Evolutionary conservation across 306 rosid species (phyloP).

Genomic region (Ceratonia siliqua): DNA sequence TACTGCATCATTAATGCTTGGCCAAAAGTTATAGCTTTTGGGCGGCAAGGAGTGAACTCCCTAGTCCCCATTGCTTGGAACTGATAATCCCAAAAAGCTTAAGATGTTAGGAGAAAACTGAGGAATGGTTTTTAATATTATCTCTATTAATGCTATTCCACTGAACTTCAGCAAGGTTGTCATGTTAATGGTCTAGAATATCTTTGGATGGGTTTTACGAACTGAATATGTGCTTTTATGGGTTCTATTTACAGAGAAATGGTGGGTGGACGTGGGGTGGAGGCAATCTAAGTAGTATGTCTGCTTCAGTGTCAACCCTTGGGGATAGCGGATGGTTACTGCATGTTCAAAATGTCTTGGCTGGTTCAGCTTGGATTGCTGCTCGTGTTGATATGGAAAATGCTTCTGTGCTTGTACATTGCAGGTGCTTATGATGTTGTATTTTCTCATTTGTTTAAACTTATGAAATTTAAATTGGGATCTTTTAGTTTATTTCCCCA

Average conservation of each 20-base stretch:
- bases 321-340: constrained; percentile 98
- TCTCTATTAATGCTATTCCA: constrained; percentile 21
- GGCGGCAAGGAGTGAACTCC: no score
- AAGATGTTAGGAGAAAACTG: neutral
- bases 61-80: no score
- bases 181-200: constrained; percentile 14
- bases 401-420: constrained; percentile 95
- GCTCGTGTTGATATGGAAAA: constrained; percentile 88
- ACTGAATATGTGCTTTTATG: constrained; percentile 15
- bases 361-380: constrained; percentile 98
- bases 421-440: constrained; percentile 65
- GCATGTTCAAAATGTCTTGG: constrained; percentile 87
- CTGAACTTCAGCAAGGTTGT: neutral
- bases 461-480: constrained; percentile 13
- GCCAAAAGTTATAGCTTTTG: no score
- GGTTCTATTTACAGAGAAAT: constrained; percentile 65
- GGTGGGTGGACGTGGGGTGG: constrained; percentile 99
- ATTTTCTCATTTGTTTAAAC: constrained; percentile 16
- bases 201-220: constrained; percentile 6
- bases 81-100: no score
- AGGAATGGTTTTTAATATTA: neutral
- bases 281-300: constrained; percentile 96
- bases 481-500: neutral
- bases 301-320: constrained; percentile 94
- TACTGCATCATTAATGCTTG: no score